Conservation (phyloP, 768 basidiomycete species). For the Boletus reticulatus region DNA sequence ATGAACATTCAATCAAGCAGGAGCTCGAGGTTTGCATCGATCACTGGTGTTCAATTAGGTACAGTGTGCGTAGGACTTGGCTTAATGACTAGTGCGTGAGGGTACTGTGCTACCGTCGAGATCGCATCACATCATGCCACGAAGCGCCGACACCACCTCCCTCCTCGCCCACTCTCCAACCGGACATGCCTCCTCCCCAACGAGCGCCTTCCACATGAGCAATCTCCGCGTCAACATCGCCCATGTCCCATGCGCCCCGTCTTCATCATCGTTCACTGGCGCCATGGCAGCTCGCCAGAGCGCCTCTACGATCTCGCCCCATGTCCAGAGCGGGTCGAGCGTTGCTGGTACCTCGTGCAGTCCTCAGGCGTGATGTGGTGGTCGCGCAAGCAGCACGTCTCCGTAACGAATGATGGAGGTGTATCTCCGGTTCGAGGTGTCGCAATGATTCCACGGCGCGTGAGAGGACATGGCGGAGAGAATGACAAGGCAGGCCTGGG, state of each 20-base stretch:
- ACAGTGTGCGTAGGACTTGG: no score
- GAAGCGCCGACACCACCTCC: slow-evolving; percentile 6
- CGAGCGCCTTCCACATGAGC: slow-evolving; percentile 53
- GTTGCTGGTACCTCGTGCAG: slow-evolving; percentile 35
- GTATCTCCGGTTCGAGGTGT: slow-evolving; percentile 23
- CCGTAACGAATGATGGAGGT: background rate
- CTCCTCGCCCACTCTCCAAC: slow-evolving; percentile 59
- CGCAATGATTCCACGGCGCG: slow-evolving; percentile 28
- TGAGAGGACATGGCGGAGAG: slow-evolving; percentile 34
- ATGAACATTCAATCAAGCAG: background rate
- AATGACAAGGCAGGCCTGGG: slow-evolving; percentile 20
- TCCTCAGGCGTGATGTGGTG: slow-evolving; percentile 35
- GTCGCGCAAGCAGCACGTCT: slow-evolving; percentile 12
- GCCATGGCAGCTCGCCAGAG: slow-evolving; percentile 36
- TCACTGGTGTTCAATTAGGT: no score
- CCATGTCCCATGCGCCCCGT: slow-evolving; percentile 8
- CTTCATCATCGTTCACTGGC: background rate
- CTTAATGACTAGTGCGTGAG: no score
- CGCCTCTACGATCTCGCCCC: slow-evolving; percentile 52
- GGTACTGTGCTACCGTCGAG: background rate
- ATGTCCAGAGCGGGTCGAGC: slow-evolving; percentile 35
- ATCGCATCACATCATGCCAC: background rate
- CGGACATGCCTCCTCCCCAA: slow-evolving; percentile 35
- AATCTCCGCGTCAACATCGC: slow-evolving; percentile 47
- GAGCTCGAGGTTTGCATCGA: background rate